phyloP scores from a whole-genome alignment of 768 basidiomycete species.

The Boletus subparvulus region DNA sequence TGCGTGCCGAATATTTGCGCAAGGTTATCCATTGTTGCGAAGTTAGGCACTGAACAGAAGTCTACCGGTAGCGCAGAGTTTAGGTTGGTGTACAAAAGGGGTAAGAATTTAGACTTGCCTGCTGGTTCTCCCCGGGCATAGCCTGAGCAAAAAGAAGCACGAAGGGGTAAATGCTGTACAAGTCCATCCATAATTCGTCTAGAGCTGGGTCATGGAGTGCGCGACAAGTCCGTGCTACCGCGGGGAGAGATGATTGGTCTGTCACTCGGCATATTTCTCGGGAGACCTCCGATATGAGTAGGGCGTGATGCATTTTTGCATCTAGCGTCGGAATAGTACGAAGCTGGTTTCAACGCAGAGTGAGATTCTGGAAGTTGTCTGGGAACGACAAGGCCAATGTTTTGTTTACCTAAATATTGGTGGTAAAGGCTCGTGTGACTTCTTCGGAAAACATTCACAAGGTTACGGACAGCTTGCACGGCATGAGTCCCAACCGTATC shows the following conservation, averaged over 20 bases:
- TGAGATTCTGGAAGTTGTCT: neutral
- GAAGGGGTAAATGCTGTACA: slow-evolving; percentile 24
- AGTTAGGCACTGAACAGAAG: neutral
- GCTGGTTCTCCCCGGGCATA: neutral
- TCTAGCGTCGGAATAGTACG: neutral
- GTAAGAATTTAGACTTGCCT: slow-evolving; percentile 9
- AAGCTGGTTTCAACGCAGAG: neutral
- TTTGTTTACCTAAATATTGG: slow-evolving; percentile 18
- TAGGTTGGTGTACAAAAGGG: neutral
- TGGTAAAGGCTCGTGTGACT: slow-evolving; percentile 5
- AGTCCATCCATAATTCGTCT: slow-evolving; percentile 25
- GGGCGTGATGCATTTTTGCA: slow-evolving; percentile 21
- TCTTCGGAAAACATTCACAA: neutral
- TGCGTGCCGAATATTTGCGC: slow-evolving; percentile 19
- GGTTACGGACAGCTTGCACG: neutral
- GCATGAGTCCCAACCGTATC: neutral
- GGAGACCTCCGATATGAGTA: slow-evolving; percentile 22
- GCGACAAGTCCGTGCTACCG: slow-evolving; percentile 25
- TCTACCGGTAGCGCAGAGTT: neutral
- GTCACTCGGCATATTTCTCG: slow-evolving; percentile 17
- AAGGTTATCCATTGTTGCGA: slow-evolving; percentile 19
- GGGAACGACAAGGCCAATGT: neutral
- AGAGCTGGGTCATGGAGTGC: slow-evolving; percentile 23
- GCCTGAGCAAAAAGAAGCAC: slow-evolving; percentile 12
- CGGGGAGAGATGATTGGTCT: slow-evolving; percentile 18